These are phyloP conservation scores for Pueraria montana DNA, from an alignment of 306 rosid species.

Conservation along the genomic window DNA sequence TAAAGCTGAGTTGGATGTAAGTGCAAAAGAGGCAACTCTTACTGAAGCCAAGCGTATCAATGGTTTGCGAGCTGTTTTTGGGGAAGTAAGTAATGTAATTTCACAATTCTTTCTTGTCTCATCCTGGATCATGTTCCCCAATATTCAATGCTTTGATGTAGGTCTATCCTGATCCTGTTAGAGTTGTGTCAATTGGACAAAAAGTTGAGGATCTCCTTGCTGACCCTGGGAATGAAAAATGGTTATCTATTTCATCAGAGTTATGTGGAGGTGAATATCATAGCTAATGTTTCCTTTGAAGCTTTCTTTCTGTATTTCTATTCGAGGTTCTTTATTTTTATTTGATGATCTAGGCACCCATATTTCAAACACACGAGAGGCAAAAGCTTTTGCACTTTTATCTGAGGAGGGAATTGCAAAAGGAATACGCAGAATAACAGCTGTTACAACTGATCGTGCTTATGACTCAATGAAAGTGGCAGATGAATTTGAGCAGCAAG, in stretches of 20 bases:
- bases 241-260: constrained; percentile 88
- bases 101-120: constrained; percentile 41
- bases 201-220: constrained; percentile 89
- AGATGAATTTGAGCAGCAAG: constrained; percentile 80
- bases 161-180: constrained; percentile 98
- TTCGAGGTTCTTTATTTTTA: constrained; percentile 46
- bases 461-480: constrained; percentile 71
- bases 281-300: constrained; percentile 33
- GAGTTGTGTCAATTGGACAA: constrained; percentile 87
- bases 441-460: constrained; percentile 89
- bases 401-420: constrained; percentile 99
- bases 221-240: constrained; percentile 77
- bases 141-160: constrained; percentile 51
- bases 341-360: constrained; percentile 78
- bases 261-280: constrained; percentile 83
- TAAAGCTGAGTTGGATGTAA: constrained; percentile 80
- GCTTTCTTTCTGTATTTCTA: constrained; percentile 38
- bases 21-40: constrained; percentile 77
- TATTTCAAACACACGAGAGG: constrained; percentile 90
- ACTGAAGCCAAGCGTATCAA: constrained; percentile 80
- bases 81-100: constrained; percentile 74
- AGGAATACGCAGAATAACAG: constrained; percentile 94
- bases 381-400: constrained; percentile 91
- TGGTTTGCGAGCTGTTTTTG: constrained; percentile 97
- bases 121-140: constrained; percentile 23